Percentiles rank a stretch among this genome's conserved stretches.
These are phyloP conservation scores for Sequoiadendron giganteum DNA, from an alignment of 75 land plant genomes.

Conservation along the genomic window DNA sequence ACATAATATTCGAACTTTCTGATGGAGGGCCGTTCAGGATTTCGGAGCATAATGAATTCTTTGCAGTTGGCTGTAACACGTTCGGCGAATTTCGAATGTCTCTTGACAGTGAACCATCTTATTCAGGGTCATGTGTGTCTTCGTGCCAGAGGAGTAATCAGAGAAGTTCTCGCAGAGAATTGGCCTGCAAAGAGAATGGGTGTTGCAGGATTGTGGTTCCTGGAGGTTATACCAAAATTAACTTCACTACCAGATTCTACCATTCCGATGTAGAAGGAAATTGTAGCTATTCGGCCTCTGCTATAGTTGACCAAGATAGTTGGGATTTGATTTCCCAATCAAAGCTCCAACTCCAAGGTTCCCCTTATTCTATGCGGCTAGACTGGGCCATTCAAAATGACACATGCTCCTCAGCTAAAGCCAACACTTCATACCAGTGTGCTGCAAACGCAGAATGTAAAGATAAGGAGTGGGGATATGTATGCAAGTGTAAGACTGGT, in stretches of 20 bases:
- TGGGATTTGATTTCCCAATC: not conserved
- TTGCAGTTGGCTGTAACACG: not conserved
- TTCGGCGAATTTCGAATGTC: not conserved
- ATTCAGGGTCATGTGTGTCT: not conserved
- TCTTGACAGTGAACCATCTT: not conserved
- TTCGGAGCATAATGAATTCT: not conserved
- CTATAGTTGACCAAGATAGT: not conserved
- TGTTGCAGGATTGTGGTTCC: not conserved
- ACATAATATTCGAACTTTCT: slow-evolving; percentile 14
- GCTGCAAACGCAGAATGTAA: not conserved
- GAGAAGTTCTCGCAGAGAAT: not conserved
- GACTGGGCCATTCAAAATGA: not conserved
- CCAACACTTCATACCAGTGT: not conserved
- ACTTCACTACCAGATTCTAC: not conserved
- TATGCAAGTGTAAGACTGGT: not conserved
- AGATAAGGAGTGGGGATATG: not conserved
- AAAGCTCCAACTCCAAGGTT: not conserved
- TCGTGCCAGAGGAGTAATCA: too few relatives aligned
- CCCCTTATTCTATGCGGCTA: not conserved
- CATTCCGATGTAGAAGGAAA: not conserved
- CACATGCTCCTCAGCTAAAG: not conserved
- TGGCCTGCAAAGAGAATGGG: too few relatives aligned
- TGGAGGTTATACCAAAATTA: not conserved
- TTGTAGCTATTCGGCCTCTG: not conserved
- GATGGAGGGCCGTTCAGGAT: not conserved